Percentiles rank a stretch among this genome's conserved stretches.
Evolutionary conservation across 768 basidiomycete genomes (phyloP).

Genomic region (Suillus subaureus): DNA sequence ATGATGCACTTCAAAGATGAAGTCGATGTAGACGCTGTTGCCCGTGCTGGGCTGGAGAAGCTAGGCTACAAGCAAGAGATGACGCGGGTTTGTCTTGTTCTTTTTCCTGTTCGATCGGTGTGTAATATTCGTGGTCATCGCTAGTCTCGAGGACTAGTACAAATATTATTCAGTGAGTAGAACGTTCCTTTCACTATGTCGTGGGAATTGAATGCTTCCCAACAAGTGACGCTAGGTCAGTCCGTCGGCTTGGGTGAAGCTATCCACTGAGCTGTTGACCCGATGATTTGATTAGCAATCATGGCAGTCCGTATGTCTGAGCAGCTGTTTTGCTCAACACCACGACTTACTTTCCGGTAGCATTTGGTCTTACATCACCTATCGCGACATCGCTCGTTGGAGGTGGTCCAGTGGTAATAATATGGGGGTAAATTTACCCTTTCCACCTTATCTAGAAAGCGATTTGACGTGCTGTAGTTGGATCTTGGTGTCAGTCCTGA

Average conservation of each 20-base stretch:
- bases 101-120: not conserved
- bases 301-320: slow-evolving; percentile 61
- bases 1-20: slow-evolving; percentile 17
- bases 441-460: no score
- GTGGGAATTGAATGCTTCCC: slow-evolving; percentile 17
- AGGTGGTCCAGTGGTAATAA: slow-evolving; percentile 58
- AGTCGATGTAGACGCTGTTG: slow-evolving; percentile 25
- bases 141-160: slow-evolving; percentile 52
- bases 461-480: slow-evolving; percentile 37
- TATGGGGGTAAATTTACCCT: slow-evolving; percentile 51
- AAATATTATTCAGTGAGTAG: slow-evolving; percentile 55
- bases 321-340: not conserved
- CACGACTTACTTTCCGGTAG: slow-evolving; percentile 31
- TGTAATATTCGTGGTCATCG: not conserved
- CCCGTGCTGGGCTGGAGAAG: slow-evolving; percentile 44
- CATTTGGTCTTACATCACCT: slow-evolving; percentile 58
- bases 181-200: not conserved
- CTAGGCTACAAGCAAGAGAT: slow-evolving; percentile 61
- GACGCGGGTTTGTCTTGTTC: slow-evolving; percentile 40
- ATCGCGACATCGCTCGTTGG: slow-evolving; percentile 56
- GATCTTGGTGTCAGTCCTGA: slow-evolving; percentile 51
- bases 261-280: slow-evolving; percentile 9
- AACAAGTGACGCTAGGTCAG: slow-evolving; percentile 49
- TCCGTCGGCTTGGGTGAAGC: not conserved
- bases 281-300: slow-evolving; percentile 42